These are phyloP conservation scores for Globisporangium lucens DNA, from an alignment of 352 stramenopile species.

Conservation along the genomic window DNA sequence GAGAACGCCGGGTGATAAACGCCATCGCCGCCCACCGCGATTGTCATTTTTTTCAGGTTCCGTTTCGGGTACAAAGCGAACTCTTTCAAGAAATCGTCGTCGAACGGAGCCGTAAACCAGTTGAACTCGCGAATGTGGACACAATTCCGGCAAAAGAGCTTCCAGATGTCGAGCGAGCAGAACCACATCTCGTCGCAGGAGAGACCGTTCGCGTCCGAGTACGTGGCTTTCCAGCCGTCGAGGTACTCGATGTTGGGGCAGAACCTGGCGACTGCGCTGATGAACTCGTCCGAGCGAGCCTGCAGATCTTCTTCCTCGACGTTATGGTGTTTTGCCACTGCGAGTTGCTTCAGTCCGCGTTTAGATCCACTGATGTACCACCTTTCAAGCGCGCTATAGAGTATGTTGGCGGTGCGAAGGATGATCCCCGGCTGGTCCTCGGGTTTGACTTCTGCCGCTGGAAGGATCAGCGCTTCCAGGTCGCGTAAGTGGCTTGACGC, in stretches of 20 bases:
- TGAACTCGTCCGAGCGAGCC: slow-evolving; percentile 16
- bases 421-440: background rate
- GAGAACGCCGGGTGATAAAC: slow-evolving; percentile 9
- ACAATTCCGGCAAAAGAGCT: slow-evolving; percentile 8
- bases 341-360: slow-evolving; percentile 21
- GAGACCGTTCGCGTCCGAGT: slow-evolving; percentile 15
- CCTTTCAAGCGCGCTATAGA: slow-evolving; percentile 19
- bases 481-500: background rate
- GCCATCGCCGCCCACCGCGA: slow-evolving; percentile 9
- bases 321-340: slow-evolving; percentile 22
- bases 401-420: background rate
- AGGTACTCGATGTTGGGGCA: slow-evolving; percentile 23
- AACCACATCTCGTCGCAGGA: slow-evolving; percentile 22
- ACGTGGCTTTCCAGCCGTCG: slow-evolving; percentile 24
- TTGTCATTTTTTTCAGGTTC: slow-evolving; percentile 11
- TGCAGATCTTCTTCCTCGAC: slow-evolving; percentile 2
- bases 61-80: slow-evolving; percentile 5
- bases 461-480: background rate
- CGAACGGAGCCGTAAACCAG: slow-evolving; percentile 17
- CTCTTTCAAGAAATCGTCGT: slow-evolving; percentile 2
- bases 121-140: slow-evolving; percentile 14
- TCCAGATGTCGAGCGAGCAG: slow-evolving; percentile 13
- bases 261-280: slow-evolving; percentile 15
- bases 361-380: slow-evolving; percentile 17
- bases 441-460: background rate